Conservation (phyloP, 2,329 filamentous ascomycete genomes). For the Fusarium marasasianum region DNA sequence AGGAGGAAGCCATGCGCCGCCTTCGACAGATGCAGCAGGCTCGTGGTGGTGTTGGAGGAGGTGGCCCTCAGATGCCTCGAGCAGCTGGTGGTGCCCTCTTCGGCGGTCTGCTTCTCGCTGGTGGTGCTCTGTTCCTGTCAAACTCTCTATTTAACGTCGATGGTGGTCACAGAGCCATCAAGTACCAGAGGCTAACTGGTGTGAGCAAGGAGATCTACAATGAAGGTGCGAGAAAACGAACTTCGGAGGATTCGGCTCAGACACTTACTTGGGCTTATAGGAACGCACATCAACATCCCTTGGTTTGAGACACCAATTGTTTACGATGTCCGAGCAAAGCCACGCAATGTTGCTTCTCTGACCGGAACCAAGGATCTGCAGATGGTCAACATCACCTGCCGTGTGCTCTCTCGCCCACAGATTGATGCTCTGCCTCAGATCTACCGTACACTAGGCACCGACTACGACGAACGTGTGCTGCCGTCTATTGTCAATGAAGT, state of each 20-base stretch:
- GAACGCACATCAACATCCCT: constrained; percentile 91
- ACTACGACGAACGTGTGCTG: constrained; percentile 96
- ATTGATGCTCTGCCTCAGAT: constrained; percentile 93
- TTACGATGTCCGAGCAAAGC: constrained; percentile 98
- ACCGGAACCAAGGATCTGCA: constrained; percentile 99
- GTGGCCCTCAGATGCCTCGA: constrained; percentile 54
- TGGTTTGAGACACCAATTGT: constrained; percentile 98
- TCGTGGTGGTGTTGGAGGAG: constrained; percentile 55
- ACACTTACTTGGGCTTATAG: constrained; percentile 54
- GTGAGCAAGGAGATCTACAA: constrained; percentile 95
- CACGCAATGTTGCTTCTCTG: constrained; percentile 93
- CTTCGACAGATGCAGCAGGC: constrained; percentile 60
- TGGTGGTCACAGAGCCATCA: constrained; percentile 98
- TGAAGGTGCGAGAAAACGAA: constrained; percentile 72
- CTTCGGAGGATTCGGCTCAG: constrained; percentile 23
- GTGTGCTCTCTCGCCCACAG: constrained; percentile 92
- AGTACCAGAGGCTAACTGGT: constrained; percentile 92
- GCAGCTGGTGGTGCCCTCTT: constrained; percentile 53
- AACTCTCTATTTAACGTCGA: constrained; percentile 84
- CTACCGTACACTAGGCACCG: constrained; percentile 91
- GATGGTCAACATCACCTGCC: constrained; percentile 99
- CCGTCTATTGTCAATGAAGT: constrained; percentile 99
- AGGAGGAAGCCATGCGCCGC: constrained; percentile 62
- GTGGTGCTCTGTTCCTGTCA: constrained; percentile 62
- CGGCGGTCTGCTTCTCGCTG: constrained; percentile 56